These are phyloP conservation scores for Aspergillus oerlinghausenensis DNA, from an alignment of 2,329 filamentous ascomycete genomes.

Conservation along the genomic window DNA sequence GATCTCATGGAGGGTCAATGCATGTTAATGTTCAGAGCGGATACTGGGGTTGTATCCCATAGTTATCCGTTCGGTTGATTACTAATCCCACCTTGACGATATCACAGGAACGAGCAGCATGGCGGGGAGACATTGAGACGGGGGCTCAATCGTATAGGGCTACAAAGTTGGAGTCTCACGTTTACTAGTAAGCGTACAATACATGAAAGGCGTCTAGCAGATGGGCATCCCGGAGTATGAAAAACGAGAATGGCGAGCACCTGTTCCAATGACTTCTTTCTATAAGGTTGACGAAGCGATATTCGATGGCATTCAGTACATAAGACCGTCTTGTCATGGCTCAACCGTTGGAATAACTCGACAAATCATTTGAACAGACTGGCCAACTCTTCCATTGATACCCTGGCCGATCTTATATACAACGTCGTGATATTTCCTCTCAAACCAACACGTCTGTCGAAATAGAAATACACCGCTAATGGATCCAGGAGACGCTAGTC, in stretches of 20 bases:
- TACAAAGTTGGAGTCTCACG: neutral
- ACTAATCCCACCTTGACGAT: neutral
- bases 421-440: constrained; percentile 28
- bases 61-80: neutral
- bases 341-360: neutral
- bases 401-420: constrained; percentile 34
- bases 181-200: neutral
- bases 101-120: neutral
- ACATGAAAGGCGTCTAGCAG: neutral
- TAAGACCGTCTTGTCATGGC: neutral
- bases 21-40: neutral
- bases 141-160: neutral
- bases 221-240: neutral
- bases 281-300: neutral
- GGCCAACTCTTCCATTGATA: constrained; percentile 28
- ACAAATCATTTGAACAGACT: constrained; percentile 7
- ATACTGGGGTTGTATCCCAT: neutral
- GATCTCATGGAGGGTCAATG: neutral
- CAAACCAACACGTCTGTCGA: constrained; percentile 22
- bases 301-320: neutral
- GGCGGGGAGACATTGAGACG: neutral
- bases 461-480: constrained; percentile 34
- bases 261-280: neutral
- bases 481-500: constrained; percentile 14
- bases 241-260: neutral